phyloP scores from a whole-genome alignment of 129 eudicot species.

The Helichrysum umbraculigerum region DNA sequence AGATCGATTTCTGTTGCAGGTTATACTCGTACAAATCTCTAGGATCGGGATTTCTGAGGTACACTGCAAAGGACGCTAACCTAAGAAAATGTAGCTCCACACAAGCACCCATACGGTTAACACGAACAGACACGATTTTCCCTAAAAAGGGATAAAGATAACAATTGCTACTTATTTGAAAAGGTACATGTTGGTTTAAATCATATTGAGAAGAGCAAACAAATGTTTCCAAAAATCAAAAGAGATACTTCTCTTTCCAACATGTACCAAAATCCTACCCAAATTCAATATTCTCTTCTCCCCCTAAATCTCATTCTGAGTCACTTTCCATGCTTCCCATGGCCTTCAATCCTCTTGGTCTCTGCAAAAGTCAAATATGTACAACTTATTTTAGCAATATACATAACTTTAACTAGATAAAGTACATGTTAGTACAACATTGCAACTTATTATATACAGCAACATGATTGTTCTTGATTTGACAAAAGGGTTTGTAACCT shows the following conservation, averaged over 20 bases:
- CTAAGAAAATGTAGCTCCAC: background rate
- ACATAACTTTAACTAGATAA: conserved; percentile 9
- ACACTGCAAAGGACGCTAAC: background rate
- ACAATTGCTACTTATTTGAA: conserved; percentile 15
- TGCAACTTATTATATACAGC: background rate
- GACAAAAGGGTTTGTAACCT: background rate
- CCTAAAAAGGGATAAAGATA: background rate
- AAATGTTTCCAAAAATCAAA: conserved; percentile 24
- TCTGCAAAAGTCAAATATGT: conserved; percentile 44
- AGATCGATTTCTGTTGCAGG: too few relatives aligned
- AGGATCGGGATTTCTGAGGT: too few relatives aligned
- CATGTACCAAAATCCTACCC: conserved; percentile 35
- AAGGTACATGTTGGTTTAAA: conserved; percentile 18
- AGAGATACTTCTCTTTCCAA: conserved; percentile 12
- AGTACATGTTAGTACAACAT: conserved; percentile 12
- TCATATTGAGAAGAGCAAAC: conserved; percentile 10
- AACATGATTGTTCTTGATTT: background rate
- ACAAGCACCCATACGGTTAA: background rate
- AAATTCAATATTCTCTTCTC: conserved; percentile 9
- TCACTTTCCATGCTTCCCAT: conserved; percentile 82
- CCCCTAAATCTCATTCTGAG: conserved; percentile 50
- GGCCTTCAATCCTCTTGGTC: conserved; percentile 81
- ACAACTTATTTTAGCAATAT: conserved; percentile 15
- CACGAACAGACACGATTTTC: background rate
- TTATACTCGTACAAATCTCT: too few relatives aligned